These are phyloP conservation scores for Dittrichia graveolens DNA, from an alignment of 129 eudicot species.

Conservation along the genomic window DNA sequence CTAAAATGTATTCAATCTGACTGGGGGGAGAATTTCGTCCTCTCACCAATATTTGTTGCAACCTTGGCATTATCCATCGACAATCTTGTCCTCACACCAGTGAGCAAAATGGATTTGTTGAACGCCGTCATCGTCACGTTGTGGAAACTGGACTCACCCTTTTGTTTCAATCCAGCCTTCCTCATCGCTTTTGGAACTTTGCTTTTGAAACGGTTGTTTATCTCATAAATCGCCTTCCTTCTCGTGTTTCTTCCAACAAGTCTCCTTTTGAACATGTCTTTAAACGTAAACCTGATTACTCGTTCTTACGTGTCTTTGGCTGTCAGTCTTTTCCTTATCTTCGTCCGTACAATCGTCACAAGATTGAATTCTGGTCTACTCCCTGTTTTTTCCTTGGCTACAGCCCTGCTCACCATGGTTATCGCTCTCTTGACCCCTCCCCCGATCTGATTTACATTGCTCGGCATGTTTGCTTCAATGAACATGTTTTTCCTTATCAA, in stretches of 20 bases:
- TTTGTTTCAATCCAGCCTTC: neutral
- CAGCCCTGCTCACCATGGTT: too few species aligned
- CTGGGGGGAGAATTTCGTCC: neutral
- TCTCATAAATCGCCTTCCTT: too few species aligned
- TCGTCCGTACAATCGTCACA: neutral
- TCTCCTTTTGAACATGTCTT: too few species aligned
- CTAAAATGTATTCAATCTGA: neutral
- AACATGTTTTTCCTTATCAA: neutral
- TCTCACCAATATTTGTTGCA: neutral
- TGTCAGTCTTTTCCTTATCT: neutral
- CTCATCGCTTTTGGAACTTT: too few species aligned
- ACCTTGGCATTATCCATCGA: constrained; percentile 5
- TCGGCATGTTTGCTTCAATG: constrained; percentile 5
- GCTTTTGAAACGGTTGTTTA: too few species aligned
- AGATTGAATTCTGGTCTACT: too few species aligned
- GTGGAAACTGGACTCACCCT: constrained; percentile 1
- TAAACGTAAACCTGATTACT: too few species aligned
- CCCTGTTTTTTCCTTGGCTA: too few species aligned
- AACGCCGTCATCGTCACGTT: neutral
- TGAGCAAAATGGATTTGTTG: neutral
- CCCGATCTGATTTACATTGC: neutral
- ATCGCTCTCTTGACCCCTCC: too few species aligned
- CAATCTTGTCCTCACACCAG: neutral
- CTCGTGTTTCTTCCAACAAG: too few species aligned
- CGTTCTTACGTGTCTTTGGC: too few species aligned